phyloP scores from a whole-genome alignment of 805 yeast genomes.

The Candida mattraensis region DNA sequence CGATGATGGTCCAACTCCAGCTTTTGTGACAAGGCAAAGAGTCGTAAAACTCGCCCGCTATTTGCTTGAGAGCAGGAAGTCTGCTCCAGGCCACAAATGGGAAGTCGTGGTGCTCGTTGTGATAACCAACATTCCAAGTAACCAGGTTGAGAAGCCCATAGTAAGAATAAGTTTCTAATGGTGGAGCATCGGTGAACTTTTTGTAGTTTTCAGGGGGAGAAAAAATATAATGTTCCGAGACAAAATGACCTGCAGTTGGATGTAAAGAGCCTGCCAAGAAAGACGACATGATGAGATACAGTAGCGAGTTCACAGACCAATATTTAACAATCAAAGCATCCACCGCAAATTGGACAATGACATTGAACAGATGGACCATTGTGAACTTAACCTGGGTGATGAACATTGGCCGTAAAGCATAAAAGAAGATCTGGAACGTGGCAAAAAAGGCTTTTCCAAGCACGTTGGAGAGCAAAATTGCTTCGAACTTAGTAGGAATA shows the following conservation, averaged over 20 bases:
- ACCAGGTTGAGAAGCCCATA: conserved; percentile 76
- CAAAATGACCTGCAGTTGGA: conserved; percentile 94
- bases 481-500: conserved; percentile 80
- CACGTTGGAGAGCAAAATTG: conserved; percentile 67
- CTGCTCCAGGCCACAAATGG: conserved; percentile 92
- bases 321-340: conserved; percentile 56
- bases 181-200: conserved; percentile 43
- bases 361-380: conserved; percentile 68
- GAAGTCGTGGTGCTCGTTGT: conserved; percentile 94
- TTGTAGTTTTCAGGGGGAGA: conserved; percentile 45
- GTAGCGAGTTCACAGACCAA: conserved; percentile 65
- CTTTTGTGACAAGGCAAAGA: conserved; percentile 74
- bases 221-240: conserved; percentile 88
- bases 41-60: conserved; percentile 80
- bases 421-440: conserved; percentile 83
- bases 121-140: conserved; percentile 93
- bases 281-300: conserved; percentile 71
- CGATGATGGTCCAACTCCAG: conserved; percentile 75
- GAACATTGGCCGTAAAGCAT: conserved; percentile 88
- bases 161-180: conserved; percentile 83
- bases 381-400: conserved; percentile 75
- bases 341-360: conserved; percentile 55
- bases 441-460: conserved; percentile 90
- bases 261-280: conserved; percentile 90
- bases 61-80: conserved; percentile 57